A percentile compares a stretch with the other conserved stretches of the same genome.
Conservation (phyloP, 352 stramenopile species). For the Pythium dissimile region DNA sequence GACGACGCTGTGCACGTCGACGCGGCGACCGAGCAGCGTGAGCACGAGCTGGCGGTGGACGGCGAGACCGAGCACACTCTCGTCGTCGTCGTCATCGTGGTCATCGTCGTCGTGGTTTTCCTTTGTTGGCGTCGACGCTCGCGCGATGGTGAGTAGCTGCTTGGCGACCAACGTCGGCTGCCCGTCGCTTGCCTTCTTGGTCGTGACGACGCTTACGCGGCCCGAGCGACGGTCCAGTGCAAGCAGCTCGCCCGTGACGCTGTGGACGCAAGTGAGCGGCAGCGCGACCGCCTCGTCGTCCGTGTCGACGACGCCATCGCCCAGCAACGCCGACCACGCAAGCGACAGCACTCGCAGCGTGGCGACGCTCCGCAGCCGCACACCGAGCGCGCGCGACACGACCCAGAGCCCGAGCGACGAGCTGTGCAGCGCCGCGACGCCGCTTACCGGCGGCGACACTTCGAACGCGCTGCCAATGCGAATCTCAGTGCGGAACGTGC, state of each 20-base stretch:
- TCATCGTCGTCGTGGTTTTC: neutral
- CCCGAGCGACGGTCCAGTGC: slow-evolving; percentile 34
- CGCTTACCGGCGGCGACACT: slow-evolving; percentile 3
- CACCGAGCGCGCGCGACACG: slow-evolving; percentile 40
- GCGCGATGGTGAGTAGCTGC: neutral
- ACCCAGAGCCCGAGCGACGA: slow-evolving; percentile 73
- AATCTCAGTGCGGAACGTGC: slow-evolving; percentile 76
- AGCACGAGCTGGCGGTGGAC: slow-evolving; percentile 49
- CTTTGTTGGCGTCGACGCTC: neutral
- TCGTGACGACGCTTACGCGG: slow-evolving; percentile 41
- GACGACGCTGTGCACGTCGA: slow-evolving; percentile 55
- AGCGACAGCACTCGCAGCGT: slow-evolving; percentile 39
- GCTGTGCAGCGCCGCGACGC: slow-evolving; percentile 31
- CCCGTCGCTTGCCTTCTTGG: neutral
- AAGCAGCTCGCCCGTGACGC: slow-evolving; percentile 74
- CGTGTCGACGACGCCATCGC: neutral
- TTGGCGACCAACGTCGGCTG: slow-evolving; percentile 1
- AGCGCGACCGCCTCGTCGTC: neutral
- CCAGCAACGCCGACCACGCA: slow-evolving; percentile 31
- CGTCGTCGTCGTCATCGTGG: neutral
- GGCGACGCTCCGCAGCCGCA: slow-evolving; percentile 59
- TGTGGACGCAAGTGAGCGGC: slow-evolving; percentile 50
- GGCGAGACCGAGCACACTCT: slow-evolving; percentile 18
- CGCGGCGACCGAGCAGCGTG: slow-evolving; percentile 4
- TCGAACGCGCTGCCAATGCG: slow-evolving; percentile 62